A percentile compares a stretch with the other conserved stretches of the same genome.
These are phyloP conservation scores for Monosporascus sp. DNA, from an alignment of 2,329 filamentous ascomycete genomes.

Conservation along the genomic window DNA sequence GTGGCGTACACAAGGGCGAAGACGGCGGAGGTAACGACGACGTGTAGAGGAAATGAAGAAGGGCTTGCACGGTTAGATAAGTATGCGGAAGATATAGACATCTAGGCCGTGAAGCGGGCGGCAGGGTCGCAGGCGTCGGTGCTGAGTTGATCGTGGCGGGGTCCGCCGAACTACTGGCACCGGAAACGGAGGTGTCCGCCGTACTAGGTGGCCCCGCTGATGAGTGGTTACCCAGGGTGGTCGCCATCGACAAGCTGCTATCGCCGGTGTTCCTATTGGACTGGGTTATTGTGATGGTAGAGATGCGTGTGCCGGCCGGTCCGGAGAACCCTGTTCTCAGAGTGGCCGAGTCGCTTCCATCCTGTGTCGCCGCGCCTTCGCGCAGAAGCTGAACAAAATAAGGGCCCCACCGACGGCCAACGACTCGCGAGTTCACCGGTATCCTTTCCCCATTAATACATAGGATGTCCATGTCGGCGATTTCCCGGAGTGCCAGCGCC, in stretches of 20 bases:
- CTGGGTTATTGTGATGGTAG: slow-evolving; percentile 79
- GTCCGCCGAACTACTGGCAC: slow-evolving; percentile 34
- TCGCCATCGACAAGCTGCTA: slow-evolving; percentile 41
- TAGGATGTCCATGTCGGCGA: slow-evolving; percentile 94
- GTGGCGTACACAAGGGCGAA: slow-evolving; percentile 81
- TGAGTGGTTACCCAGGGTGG: slow-evolving; percentile 29
- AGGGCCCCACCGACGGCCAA: slow-evolving; percentile 86
- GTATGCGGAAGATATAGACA: slow-evolving; percentile 93
- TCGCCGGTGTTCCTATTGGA: slow-evolving; percentile 49
- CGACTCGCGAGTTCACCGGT: slow-evolving; percentile 85
- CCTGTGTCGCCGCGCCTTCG: slow-evolving; percentile 68
- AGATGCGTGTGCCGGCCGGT: slow-evolving; percentile 63
- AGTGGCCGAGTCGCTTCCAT: slow-evolving; percentile 70
- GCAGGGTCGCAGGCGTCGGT: slow-evolving; percentile 51
- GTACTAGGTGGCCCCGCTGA: slow-evolving; percentile 37
- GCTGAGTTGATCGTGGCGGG: slow-evolving; percentile 47
- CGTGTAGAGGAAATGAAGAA: slow-evolving; percentile 91
- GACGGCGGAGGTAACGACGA: slow-evolving; percentile 74
- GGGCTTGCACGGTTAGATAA: slow-evolving; percentile 78
- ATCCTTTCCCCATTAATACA: slow-evolving; percentile 88
- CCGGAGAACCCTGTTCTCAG: slow-evolving; percentile 59
- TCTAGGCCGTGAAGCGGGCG: slow-evolving; percentile 66
- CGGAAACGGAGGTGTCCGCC: slow-evolving; percentile 38
- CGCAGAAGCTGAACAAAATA: slow-evolving; percentile 91
- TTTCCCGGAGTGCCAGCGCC: slow-evolving; percentile 72